These are phyloP conservation scores for Yamadazyma nakazawae DNA, from an alignment of 805 yeast genomes.

Conservation along the genomic window DNA sequence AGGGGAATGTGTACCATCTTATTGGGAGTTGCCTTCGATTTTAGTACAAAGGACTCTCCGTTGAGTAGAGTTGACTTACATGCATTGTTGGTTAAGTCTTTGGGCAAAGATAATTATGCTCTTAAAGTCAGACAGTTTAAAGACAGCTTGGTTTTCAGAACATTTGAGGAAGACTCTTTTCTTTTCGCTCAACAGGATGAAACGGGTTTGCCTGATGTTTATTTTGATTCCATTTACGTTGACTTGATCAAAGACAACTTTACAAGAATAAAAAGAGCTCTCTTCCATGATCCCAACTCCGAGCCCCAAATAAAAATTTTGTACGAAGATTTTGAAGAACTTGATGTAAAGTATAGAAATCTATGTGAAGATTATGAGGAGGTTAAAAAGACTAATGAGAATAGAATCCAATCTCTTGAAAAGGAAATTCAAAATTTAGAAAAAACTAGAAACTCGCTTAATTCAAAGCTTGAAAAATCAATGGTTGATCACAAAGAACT, in stretches of 20 bases:
- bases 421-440: constrained; percentile 18
- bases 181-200: constrained; percentile 59
- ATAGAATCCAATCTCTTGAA: constrained; percentile 19
- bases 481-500: constrained; percentile 20
- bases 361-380: constrained; percentile 22
- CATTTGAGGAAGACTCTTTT: constrained; percentile 51
- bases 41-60: constrained; percentile 61
- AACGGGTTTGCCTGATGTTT: constrained; percentile 85
- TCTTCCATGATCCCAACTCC: constrained; percentile 67
- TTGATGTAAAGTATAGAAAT: constrained; percentile 35
- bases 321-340: constrained; percentile 53
- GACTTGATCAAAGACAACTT: constrained; percentile 66
- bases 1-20: constrained; percentile 73
- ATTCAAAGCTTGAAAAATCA: constrained; percentile 18
- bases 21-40: constrained; percentile 79
- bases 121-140: constrained; percentile 71
- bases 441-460: constrained; percentile 12
- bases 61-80: constrained; percentile 58
- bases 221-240: constrained; percentile 63
- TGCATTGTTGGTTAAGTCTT: constrained; percentile 58
- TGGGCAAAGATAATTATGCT: constrained; percentile 79
- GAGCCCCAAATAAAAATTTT: constrained; percentile 71
- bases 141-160: constrained; percentile 52
- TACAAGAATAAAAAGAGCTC: constrained; percentile 60
- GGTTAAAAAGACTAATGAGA: constrained; percentile 17